Percentiles rank a stretch among this genome's conserved stretches.
These are phyloP conservation scores for Globisporangium perplexum DNA, from an alignment of 352 stramenopile species.

Conservation along the genomic window DNA sequence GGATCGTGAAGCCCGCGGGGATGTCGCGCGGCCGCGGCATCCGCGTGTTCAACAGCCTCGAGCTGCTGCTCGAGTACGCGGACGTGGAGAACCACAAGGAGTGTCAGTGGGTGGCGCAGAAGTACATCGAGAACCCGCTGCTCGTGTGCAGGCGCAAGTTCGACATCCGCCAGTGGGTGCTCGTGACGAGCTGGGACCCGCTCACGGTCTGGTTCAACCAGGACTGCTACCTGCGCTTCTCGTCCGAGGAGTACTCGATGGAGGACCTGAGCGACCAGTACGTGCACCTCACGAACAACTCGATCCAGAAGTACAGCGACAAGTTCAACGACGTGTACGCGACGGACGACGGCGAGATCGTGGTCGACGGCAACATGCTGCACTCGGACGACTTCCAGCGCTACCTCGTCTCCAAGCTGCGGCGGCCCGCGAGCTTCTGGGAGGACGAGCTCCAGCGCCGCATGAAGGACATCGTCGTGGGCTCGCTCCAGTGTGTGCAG, in stretches of 20 bases:
- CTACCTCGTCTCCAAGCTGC: conserved; percentile 31
- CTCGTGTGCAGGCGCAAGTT: conserved; percentile 88
- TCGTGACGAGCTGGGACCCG: conserved; percentile 92
- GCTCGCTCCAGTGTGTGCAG: conserved; percentile 83
- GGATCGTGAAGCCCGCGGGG: conserved; percentile 92
- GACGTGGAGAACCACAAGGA: conserved; percentile 86
- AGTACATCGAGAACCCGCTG: conserved; percentile 88
- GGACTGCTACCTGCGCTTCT: conserved; percentile 91
- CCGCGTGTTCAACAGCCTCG: conserved; percentile 82
- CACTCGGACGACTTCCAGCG: conserved; percentile 72
- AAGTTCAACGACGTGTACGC: conserved; percentile 83
- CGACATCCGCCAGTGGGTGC: conserved; percentile 91
- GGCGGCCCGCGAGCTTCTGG: conserved; percentile 27
- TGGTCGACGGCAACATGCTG: conserved; percentile 67
- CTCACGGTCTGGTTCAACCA: conserved; percentile 92
- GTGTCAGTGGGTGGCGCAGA: conserved; percentile 84
- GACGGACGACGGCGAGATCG: conserved; percentile 55
- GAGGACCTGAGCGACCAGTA: conserved; percentile 84
- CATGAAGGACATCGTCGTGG: conserved; percentile 87
- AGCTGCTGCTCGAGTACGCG: conserved; percentile 75
- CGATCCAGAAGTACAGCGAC: conserved; percentile 89
- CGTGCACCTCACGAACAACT: conserved; percentile 94
- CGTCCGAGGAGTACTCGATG: conserved; percentile 75
- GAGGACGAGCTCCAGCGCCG: conserved; percentile 46
- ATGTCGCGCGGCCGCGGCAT: conserved; percentile 86